Percentiles rank a stretch among this genome's conserved stretches.
Conservation (phyloP, 1,284 basidiomycete genomes). For the Apiotrichum gamsii region DNA sequence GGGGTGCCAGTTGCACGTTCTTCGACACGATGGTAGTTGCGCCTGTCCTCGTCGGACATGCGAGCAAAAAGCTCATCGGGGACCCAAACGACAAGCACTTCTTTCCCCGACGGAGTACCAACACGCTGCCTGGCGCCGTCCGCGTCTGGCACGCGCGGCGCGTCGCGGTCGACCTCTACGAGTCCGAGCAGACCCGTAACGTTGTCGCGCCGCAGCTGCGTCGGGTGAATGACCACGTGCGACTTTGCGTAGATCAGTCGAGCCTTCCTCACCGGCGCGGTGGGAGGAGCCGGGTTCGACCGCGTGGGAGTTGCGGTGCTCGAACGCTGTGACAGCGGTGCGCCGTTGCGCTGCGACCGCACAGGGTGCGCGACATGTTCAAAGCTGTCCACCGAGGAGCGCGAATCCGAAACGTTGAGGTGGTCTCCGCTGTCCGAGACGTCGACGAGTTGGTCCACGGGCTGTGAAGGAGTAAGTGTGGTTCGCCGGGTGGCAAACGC, state of each 20-base stretch:
- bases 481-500: slow-evolving; percentile 1
- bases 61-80: slow-evolving; percentile 40
- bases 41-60: slow-evolving; percentile 41
- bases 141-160: slow-evolving; percentile 6
- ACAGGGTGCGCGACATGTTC: slow-evolving; percentile 4
- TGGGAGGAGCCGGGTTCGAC: too few relatives aligned
- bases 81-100: slow-evolving; percentile 42
- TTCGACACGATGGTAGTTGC: slow-evolving; percentile 35
- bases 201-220: slow-evolving; percentile 83
- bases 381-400: slow-evolving; percentile 6
- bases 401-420: neutral
- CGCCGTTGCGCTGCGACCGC: neutral
- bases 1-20: slow-evolving; percentile 13
- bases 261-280: slow-evolving; percentile 26
- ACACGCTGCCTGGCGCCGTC: neutral
- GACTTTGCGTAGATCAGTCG: slow-evolving; percentile 75
- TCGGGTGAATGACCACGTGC: slow-evolving; percentile 90
- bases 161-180: slow-evolving; percentile 55
- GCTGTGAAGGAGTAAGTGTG: neutral
- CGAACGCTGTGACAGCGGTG: too few relatives aligned
- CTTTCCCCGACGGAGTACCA: slow-evolving; percentile 16
- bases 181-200: slow-evolving; percentile 85
- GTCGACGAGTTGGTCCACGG: neutral
- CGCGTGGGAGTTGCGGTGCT: too few relatives aligned
- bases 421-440: neutral